These are phyloP conservation scores for Stagonosporopsis tanaceti DNA, from an alignment of 2,329 filamentous ascomycete species.

Conservation along the genomic window DNA sequence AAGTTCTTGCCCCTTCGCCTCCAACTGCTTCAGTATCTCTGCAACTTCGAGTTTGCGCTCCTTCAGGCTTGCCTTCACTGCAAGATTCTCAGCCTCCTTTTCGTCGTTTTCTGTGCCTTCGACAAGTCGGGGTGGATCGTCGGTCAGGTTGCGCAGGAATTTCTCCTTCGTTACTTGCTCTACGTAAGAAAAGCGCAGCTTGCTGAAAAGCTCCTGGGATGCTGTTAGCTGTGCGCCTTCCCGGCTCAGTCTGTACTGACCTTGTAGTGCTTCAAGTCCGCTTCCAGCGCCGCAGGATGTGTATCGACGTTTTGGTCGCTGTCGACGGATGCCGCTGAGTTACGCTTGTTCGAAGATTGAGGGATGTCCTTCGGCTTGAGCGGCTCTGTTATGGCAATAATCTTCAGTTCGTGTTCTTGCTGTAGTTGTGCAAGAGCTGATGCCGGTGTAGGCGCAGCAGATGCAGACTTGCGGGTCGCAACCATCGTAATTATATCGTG, in stretches of 20 bases:
- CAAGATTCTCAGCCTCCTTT: slow-evolving; percentile 65
- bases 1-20: slow-evolving; percentile 68
- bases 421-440: slow-evolving; percentile 63
- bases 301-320: slow-evolving; percentile 72
- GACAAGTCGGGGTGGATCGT: slow-evolving; percentile 86
- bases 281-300: slow-evolving; percentile 73
- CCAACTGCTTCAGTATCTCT: slow-evolving; percentile 75
- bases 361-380: slow-evolving; percentile 64
- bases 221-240: slow-evolving; percentile 11
- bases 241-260: slow-evolving; percentile 42
- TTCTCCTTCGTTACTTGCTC: slow-evolving; percentile 99
- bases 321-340: slow-evolving; percentile 72
- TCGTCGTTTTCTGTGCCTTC: slow-evolving; percentile 76
- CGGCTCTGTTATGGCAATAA: slow-evolving; percentile 79
- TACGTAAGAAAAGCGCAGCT: slow-evolving; percentile 95
- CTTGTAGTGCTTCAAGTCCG: slow-evolving; percentile 88
- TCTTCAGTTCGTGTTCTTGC: slow-evolving; percentile 69
- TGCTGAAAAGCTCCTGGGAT: slow-evolving; percentile 86
- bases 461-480: slow-evolving; percentile 34
- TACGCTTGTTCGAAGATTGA: slow-evolving; percentile 51
- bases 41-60: slow-evolving; percentile 81
- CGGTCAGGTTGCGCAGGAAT: slow-evolving; percentile 91
- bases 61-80: slow-evolving; percentile 78
- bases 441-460: slow-evolving; percentile 31
- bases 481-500: slow-evolving; percentile 29